phyloP scores from a whole-genome alignment of 2,329 filamentous ascomycete species.

The Neoscytalidium dimidiatum region DNA sequence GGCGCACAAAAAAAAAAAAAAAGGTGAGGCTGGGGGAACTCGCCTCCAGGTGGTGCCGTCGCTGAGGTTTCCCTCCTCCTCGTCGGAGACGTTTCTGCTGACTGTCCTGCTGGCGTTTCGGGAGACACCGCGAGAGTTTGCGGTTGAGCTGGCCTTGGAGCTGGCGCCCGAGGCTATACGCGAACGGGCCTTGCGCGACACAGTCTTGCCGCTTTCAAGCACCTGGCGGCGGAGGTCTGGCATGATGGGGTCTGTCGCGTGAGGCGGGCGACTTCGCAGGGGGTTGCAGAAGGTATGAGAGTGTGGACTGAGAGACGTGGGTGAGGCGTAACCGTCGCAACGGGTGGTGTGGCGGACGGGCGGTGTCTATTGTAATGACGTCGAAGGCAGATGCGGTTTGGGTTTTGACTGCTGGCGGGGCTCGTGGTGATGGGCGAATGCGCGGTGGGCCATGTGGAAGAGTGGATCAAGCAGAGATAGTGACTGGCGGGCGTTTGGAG shows the following conservation, averaged over 20 bases:
- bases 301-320: not conserved
- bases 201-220: constrained; percentile 71
- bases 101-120: constrained; percentile 48
- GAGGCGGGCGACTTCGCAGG: constrained; percentile 14
- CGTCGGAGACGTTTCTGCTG: constrained; percentile 65
- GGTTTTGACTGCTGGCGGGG: not conserved
- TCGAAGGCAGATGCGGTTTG: constrained; percentile 11
- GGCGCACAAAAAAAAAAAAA: not conserved
- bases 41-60: constrained; percentile 62
- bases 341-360: not conserved
- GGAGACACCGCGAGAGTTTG: constrained; percentile 61
- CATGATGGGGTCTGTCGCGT: constrained; percentile 44
- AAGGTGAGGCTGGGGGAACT: not conserved
- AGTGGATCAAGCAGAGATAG: not conserved
- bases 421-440: not conserved
- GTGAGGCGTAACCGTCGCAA: not conserved
- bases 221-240: constrained; percentile 67
- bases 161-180: constrained; percentile 57
- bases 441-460: constrained; percentile 16
- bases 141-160: constrained; percentile 61
- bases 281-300: not conserved
- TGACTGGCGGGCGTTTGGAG: not conserved
- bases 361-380: constrained; percentile 11
- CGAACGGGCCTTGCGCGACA: constrained; percentile 67
- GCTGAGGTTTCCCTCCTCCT: constrained; percentile 61